Conservation (phyloP, 441 rosid genomes). For the Biscutella laevigata region DNA sequence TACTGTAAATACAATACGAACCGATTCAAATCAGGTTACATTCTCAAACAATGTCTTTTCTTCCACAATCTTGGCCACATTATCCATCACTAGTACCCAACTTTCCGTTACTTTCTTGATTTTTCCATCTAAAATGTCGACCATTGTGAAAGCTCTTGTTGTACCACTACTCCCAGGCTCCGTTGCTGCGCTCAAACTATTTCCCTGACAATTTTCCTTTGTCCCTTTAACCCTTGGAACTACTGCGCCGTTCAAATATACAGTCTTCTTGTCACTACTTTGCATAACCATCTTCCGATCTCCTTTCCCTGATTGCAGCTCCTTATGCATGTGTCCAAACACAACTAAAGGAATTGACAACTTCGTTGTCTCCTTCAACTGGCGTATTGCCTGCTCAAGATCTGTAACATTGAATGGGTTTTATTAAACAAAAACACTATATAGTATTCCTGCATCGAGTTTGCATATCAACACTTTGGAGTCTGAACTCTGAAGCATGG, state of each 20-base stretch:
- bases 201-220: not conserved
- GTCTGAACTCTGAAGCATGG: not conserved
- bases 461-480: conserved; percentile 3
- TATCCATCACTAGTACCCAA: conserved; percentile 61
- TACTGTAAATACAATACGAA: no score
- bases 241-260: conserved; percentile 75
- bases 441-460: not conserved
- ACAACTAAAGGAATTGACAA: conserved; percentile 48
- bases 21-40: not conserved
- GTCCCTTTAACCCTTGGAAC: conserved; percentile 55
- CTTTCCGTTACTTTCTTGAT: conserved; percentile 56
- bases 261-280: conserved; percentile 36
- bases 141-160: conserved; percentile 51
- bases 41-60: conserved; percentile 41
- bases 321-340: conserved; percentile 91
- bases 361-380: conserved; percentile 41
- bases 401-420: conserved; percentile 32
- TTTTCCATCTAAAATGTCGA: conserved; percentile 51
- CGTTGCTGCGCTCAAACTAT: not conserved
- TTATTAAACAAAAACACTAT: not conserved
- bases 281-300: conserved; percentile 56
- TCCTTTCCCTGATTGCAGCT: conserved; percentile 56
- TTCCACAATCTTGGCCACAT: conserved; percentile 31
- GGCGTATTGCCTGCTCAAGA: conserved; percentile 58
- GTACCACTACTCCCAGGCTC: conserved; percentile 34